These are phyloP conservation scores for Aspergillus saccharolyticus DNA, from an alignment of 495 filamentous ascomycete genomes.

Conservation along the genomic window DNA sequence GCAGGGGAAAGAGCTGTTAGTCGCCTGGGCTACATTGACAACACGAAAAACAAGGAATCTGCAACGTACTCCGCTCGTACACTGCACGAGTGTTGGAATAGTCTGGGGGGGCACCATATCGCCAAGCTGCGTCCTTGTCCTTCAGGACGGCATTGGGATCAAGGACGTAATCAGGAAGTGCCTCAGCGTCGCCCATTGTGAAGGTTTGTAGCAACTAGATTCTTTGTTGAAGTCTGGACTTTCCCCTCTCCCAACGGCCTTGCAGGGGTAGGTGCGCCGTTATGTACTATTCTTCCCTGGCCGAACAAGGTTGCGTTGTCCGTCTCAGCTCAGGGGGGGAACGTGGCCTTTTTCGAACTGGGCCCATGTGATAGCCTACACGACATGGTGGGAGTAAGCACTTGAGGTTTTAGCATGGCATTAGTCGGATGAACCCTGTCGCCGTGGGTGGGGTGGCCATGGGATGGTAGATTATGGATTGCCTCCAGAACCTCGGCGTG, in stretches of 20 bases:
- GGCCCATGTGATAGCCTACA: neutral
- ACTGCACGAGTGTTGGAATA: conserved; percentile 54
- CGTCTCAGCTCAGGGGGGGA: neutral
- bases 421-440: neutral
- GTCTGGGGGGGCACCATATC: conserved; percentile 54
- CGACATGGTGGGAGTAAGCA: neutral
- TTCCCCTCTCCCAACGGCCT: neutral
- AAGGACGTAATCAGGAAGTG: conserved; percentile 55
- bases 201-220: neutral
- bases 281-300: neutral
- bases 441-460: neutral
- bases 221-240: neutral
- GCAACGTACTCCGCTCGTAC: conserved; percentile 49
- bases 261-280: neutral
- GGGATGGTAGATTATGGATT: neutral
- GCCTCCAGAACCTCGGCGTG: neutral
- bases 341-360: neutral
- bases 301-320: neutral
- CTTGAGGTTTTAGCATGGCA: neutral
- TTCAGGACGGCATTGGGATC: conserved; percentile 55
- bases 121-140: conserved; percentile 50
- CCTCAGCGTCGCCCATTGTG: conserved; percentile 7
- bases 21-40: conserved; percentile 16
- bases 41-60: too few relatives aligned
- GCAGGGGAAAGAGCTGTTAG: neutral